Percentiles rank a stretch among this genome's conserved stretches.
These are phyloP conservation scores for Lolium rigidum DNA, from an alignment of 176 grass and related monocot species.

Conservation along the genomic window DNA sequence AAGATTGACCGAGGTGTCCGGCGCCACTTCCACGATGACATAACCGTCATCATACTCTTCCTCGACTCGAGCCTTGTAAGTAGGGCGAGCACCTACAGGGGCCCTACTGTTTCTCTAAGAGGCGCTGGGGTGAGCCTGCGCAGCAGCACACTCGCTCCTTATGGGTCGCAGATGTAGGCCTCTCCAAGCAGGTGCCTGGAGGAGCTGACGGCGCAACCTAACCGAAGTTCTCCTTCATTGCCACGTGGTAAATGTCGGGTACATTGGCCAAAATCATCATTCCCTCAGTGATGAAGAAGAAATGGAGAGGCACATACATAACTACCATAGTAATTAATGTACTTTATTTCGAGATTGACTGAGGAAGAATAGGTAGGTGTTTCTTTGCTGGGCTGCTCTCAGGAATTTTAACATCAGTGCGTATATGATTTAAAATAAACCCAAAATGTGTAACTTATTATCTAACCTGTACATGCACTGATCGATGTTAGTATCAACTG, in stretches of 20 bases:
- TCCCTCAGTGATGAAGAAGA: slow-evolving; percentile 30
- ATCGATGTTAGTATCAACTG: neutral
- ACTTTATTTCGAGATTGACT: slow-evolving; percentile 44
- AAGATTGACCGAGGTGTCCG: slow-evolving; percentile 93
- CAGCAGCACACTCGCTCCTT: slow-evolving; percentile 69
- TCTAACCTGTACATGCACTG: slow-evolving; percentile 34
- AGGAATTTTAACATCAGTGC: slow-evolving; percentile 51
- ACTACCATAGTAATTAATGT: slow-evolving; percentile 42
- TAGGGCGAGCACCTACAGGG: slow-evolving; percentile 55
- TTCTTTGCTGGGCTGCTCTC: slow-evolving; percentile 22
- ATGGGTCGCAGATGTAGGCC: slow-evolving; percentile 42
- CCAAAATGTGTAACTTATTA: slow-evolving; percentile 40
- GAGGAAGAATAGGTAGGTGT: slow-evolving; percentile 36
- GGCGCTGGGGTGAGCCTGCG: slow-evolving; percentile 59
- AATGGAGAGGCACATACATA: slow-evolving; percentile 15
- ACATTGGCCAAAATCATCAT: slow-evolving; percentile 16
- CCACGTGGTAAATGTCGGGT: neutral
- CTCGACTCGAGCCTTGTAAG: slow-evolving; percentile 74
- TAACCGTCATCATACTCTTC: slow-evolving; percentile 83
- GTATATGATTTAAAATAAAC: slow-evolving; percentile 52
- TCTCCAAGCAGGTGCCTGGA: neutral
- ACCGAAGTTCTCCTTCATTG: slow-evolving; percentile 16
- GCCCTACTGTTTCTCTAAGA: slow-evolving; percentile 65
- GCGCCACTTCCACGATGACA: slow-evolving; percentile 95
- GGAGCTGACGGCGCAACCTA: neutral